Evolutionary conservation across 495 filamentous ascomycete genomes (phyloP), one percentile per base, ranked within the genome.

Genomic region (Aspergillus mulundensis): DNA sequence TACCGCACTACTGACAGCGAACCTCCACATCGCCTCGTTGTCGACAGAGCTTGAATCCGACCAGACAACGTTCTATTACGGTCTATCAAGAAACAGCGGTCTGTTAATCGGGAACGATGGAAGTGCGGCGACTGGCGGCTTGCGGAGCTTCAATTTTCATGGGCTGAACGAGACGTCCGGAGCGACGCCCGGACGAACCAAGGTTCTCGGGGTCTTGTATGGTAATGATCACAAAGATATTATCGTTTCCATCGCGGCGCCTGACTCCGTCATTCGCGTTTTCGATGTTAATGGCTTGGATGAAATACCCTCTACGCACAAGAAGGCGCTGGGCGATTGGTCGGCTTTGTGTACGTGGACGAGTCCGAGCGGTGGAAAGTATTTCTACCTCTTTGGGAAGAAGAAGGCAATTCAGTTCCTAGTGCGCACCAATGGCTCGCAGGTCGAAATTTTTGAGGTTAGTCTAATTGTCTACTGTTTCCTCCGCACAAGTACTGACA

Each of bases 361-460:
- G 5, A 53, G 50, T 20, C 23, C 38, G 5, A 18, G 50, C 18
- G 50, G 39, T 1, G 50, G 20, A 4, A n/a, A 44, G 8, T 53
- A 53, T 8, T 53, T 53, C 8, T 53, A 32, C 15, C 50, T 53
- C 0, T 32, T 53, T 16, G 50, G 50, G 10, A 53, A 53, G 39
- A 53, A 44, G 16, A 39, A 53, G 50, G 50, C 21, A 16, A 44
- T 53, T 15, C 50, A 53, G 50, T 53, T 53, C 24, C 0, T 53
- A 6, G 50, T 53, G 5, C 50, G 50, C 14, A n/a, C 7, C 1
- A 11, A 44, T 32, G 5, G 19, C 4, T 14, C 14, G 1, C 5
- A 43, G 11, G 7, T 53, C 2, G 50, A 53, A 24, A 21, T 53
- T 21, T 39, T 53, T 20, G 50, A 53, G 50, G 50, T 53, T 18